Base-by-base conservation (phyloP, 2,329 filamentous ascomycete species). In the Cyphellophora attinorum region DNA sequence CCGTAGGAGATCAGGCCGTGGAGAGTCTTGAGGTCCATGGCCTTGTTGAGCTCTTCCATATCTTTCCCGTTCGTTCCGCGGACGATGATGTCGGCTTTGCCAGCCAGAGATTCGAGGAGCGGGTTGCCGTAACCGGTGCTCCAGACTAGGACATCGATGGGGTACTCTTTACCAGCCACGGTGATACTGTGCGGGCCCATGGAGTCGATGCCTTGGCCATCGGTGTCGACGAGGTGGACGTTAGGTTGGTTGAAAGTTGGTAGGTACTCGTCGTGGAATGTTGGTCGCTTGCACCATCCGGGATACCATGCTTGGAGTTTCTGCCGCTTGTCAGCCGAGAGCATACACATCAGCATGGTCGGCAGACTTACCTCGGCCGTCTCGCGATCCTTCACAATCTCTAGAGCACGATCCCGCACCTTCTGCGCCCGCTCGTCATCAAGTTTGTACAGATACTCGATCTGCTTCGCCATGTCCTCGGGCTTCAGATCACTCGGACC, bases 241-340 rank as follows among this genome's bases (percentile, higher is more conserved):
- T 76, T 68, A 0, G 61, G 54, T 17, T 49, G 50, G 53, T 81
- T 81, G 62, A 79, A 81, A 0, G 66, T 45, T 3, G 59, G 48
- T 0, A 79, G 62, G 45, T 75, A 78, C 3, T 67, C 61, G 46
- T 79, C 71, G 52, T 72, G 71, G 53, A 78, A 79, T 19, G 60
- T 66, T 0, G 75, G 74, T 0, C 35, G 35, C 19, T 37, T 37
- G 35, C 35, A 37, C 35, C 35, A 37, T 2, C 35, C 35, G 2
- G 35, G 35, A 27, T 37, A 37, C 35, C 35, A 37, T 19, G 17
- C 30, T 33, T 37, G 27, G 33, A 39, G 19, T 16, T 38, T 25
- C 21, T 25, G 21, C n/a, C 8, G 8, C 8, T 25, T 8, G n/a
- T 8, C 21, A 8, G 21, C n/a, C 21, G n/a, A n/a, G 8, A 8